Base-by-base conservation (phyloP, 306 rosid species). In the Ammopiptanthus mongolicus region DNA sequence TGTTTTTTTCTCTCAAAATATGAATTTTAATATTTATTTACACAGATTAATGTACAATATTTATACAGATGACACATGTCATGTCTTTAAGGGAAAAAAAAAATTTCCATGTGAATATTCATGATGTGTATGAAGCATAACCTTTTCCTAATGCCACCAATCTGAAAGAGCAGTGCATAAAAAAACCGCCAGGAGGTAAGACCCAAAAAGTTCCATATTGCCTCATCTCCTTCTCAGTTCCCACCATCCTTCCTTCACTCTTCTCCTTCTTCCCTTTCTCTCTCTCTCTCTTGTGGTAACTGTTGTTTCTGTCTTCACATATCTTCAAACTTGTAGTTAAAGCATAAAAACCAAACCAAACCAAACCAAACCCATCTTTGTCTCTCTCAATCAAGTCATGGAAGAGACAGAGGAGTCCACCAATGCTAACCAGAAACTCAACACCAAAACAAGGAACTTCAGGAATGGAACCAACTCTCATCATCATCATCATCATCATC, bases 401-500 rank as follows among this genome's bases (percentile, higher is more conserved):
- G 99, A 90, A 75, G 89, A 84, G 75, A 57, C 93, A 76, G 91
- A 88, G 33, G 85, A 90, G 37, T 65, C 92, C 42, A 88, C 96
- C 44, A 91, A 85, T 78, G 91, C 87, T 51, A 83, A 79, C 84
- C 84, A 79, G 79, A 91, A 89, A 80, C 79, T 85, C 86, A 81
- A 80, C 69, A 60, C 85, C 71, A 84, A 87, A 79, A 84, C 83
- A 71, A 83, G 75, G 21, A 78, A 78, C 74, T 84, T 87, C 12
- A 81, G 56, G 11, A 81, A 73, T 12, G 84, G 87, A 77, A 42
- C 60, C 65, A 78, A 81, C 79, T 78, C 97, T 72, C 90, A 81
- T 42, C 90, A 81, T 42, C 85, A 81, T 48, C 84, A 83, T 33
- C 86, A 84, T 7, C 23, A 81, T 21, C 88, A 86, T 1, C 83